Evolutionary conservation across 495 filamentous ascomycete genomes (phyloP), one percentile per base, ranked within the genome.

Genomic region (Hypoxylon rickii): DNA sequence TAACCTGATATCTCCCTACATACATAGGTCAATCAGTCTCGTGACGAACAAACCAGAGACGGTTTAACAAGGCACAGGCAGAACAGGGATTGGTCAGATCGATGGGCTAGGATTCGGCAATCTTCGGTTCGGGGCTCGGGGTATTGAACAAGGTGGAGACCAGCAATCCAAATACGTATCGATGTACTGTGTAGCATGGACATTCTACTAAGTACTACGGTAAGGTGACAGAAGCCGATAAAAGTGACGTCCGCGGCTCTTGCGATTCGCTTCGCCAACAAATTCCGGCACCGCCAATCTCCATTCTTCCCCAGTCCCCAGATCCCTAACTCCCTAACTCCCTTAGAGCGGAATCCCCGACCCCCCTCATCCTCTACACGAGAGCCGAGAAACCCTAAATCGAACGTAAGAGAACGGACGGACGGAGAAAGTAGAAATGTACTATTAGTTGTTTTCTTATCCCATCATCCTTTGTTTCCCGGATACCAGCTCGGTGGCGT

Each of bases 201-300:
- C n/a, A n/a, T n/a, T n/a, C n/a, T n/a, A n/a, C n/a, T n/a, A n/a
- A n/a, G n/a, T n/a, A n/a, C n/a, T n/a, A n/a, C n/a, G n/a, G n/a
- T n/a, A n/a, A n/a, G n/a, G n/a, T n/a, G n/a, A n/a, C n/a, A n/a
- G n/a, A n/a, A n/a, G n/a, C n/a, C n/a, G n/a, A n/a, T 44, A 38
- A 44, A 29, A 56, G 63, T 67, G 64, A 67, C 61, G 64, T 64
- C 55, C 64, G 42, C 60, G 56, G 64, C 61, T 59, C 24, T 62
- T 58, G 6, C 26, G 51, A 55, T 41, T 44, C 41, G 36, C 51
- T 41, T 59, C 46, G n/a, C 32, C 50, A 57, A 24, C 13, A 36
- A 64, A 61, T 22, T 62, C 58, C 58, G 57, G 55, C 41, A 46
- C 16, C 16, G 36, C 29, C 37, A 48, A 36, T 43, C 44, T 50